Evolutionary conservation across 2,329 filamentous ascomycete genomes (phyloP).

Genomic region (Drechslerella stenobrocha): DNA sequence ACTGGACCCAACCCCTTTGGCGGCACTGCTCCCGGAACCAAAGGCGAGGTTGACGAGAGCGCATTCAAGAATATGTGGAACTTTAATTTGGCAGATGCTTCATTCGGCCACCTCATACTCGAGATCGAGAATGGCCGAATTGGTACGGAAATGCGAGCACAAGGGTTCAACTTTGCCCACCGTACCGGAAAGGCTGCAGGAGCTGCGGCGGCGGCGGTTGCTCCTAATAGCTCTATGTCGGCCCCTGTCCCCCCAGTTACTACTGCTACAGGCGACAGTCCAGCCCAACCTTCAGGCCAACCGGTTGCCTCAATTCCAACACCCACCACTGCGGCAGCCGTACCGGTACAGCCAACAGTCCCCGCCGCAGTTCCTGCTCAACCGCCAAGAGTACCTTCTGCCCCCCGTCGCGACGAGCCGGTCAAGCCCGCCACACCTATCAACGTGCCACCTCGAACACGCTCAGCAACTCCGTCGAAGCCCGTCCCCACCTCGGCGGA

Average conservation of each 20-base stretch:
- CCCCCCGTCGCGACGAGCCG: constrained; percentile 46
- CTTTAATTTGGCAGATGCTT: constrained; percentile 95
- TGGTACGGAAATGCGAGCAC: constrained; percentile 96
- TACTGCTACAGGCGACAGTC: constrained; percentile 5
- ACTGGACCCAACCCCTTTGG: constrained; percentile 97
- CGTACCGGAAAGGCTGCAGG: constrained; percentile 72
- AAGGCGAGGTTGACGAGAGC: constrained; percentile 90
- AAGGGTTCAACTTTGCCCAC: constrained; percentile 99
- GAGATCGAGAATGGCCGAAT: constrained; percentile 95
- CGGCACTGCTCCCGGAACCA: constrained; percentile 68
- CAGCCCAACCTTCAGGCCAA: constrained; percentile 42
- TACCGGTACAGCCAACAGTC: constrained; percentile 47
- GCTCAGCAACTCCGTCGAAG: constrained; percentile 52
- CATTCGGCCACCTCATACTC: constrained; percentile 91
- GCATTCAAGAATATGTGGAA: constrained; percentile 99
- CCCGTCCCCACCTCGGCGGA: constrained; percentile 56
- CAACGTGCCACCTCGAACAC: constrained; percentile 53
- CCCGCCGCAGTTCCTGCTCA: constrained; percentile 50
- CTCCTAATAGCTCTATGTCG: constrained; percentile 1
- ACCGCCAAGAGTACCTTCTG: constrained; percentile 52
- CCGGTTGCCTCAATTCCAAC: constrained; percentile 48
- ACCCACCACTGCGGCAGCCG: constrained; percentile 5
- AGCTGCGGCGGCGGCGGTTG: constrained; percentile 54
- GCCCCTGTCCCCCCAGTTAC: constrained; percentile 2
- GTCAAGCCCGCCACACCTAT: constrained; percentile 53